Percentiles rank a stretch among this genome's conserved stretches.
These are phyloP conservation scores for Endocarpon pusillum DNA, from an alignment of 495 filamentous ascomycete genomes.

Conservation along the genomic window DNA sequence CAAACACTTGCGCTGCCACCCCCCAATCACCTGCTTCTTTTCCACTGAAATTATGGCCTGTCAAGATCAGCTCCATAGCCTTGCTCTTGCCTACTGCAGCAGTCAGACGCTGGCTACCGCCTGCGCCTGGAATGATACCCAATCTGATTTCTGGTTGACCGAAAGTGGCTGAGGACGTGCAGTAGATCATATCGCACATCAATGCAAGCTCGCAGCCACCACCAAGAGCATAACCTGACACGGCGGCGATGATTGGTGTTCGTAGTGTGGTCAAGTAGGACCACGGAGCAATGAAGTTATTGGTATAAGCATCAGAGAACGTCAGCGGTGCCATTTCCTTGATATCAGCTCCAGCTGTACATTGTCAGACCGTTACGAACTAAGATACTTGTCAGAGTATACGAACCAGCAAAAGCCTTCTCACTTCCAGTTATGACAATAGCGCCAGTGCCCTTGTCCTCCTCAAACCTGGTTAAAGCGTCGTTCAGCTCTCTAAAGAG, in stretches of 20 bases:
- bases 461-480: constrained; percentile 56
- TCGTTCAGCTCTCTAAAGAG: constrained; percentile 80
- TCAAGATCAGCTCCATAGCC: constrained; percentile 91
- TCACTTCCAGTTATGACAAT: constrained; percentile 78
- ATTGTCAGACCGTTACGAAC: background rate
- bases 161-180: constrained; percentile 64
- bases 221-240: constrained; percentile 84
- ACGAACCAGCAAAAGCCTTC: constrained; percentile 63
- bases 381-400: background rate
- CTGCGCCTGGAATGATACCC: constrained; percentile 80
- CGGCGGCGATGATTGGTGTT: constrained; percentile 84
- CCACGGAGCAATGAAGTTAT: constrained; percentile 88
- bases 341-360: constrained; percentile 79
- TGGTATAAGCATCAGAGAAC: constrained; percentile 69
- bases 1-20: constrained; percentile 66
- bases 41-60: constrained; percentile 64
- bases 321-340: constrained; percentile 92
- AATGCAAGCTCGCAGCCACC: constrained; percentile 96
- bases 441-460: constrained; percentile 47
- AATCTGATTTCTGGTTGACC: constrained; percentile 95
- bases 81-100: constrained; percentile 70
- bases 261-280: constrained; percentile 64
- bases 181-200: constrained; percentile 93
- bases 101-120: constrained; percentile 79
- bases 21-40: constrained; percentile 81